phyloP scores from a whole-genome alignment of 257 asterid species.

The Solanum chmielewskii region DNA sequence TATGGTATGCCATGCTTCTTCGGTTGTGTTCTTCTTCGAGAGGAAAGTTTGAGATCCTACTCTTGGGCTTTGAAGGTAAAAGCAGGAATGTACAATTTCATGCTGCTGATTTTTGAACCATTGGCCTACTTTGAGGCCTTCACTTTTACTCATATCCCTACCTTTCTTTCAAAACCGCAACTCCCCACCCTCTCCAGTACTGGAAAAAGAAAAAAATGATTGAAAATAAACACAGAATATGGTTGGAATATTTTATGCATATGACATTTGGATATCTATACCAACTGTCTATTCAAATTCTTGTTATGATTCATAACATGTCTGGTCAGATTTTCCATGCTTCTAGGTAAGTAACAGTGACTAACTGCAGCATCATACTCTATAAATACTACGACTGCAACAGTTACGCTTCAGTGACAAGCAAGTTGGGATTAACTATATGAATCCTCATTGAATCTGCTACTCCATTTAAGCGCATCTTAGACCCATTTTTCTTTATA shows the following conservation, averaged over 20 bases:
- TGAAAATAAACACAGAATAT: not conserved
- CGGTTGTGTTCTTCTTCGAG: conserved; percentile 89
- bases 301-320: not conserved
- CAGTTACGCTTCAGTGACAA: not conserved
- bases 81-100: not conserved
- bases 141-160: not conserved
- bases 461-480: not conserved
- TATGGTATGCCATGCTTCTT: conserved; percentile 99
- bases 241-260: not conserved
- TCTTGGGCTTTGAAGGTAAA: conserved; percentile 98
- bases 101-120: not conserved
- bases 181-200: not conserved
- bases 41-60: conserved; percentile 79
- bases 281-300: not conserved
- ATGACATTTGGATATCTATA: not conserved
- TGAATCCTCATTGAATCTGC: not conserved
- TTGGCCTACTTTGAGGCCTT: not conserved
- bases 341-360: not conserved
- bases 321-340: not conserved
- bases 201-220: not conserved
- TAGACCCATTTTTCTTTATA: not conserved
- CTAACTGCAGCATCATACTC: not conserved
- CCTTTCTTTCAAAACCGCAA: not conserved
- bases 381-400: not conserved
- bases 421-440: not conserved